Conservation (phyloP, 2,329 filamentous ascomycete genomes). For the Xylaria sp. region DNA sequence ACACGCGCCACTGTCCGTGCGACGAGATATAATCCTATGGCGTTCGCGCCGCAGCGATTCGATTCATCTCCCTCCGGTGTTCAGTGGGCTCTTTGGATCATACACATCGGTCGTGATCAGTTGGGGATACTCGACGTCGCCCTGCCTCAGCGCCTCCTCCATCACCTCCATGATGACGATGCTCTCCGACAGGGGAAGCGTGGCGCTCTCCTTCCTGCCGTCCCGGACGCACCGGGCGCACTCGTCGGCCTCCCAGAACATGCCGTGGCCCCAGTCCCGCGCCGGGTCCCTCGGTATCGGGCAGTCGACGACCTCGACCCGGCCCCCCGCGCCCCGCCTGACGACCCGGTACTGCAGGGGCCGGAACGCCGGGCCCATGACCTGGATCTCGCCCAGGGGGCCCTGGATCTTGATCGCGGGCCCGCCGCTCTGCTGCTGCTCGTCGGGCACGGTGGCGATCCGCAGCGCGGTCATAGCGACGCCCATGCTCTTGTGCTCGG, state of each 20-base stretch:
- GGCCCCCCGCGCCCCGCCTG: conserved; percentile 50
- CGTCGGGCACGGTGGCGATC: conserved; percentile 63
- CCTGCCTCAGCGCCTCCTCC: conserved; percentile 58
- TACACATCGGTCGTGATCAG: conserved; percentile 60
- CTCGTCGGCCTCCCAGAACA: conserved; percentile 90
- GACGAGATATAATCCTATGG: too few relatives aligned
- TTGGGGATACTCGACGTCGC: conserved; percentile 56
- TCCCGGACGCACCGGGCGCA: conserved; percentile 74
- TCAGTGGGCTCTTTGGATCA: conserved; percentile 63
- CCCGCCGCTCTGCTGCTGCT: conserved; percentile 58
- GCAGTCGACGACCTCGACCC: conserved; percentile 55
- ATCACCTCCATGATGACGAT: conserved; percentile 80
- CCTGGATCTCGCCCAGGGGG: conserved; percentile 78
- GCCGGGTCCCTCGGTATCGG: conserved; percentile 55
- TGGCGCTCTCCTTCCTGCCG: conserved; percentile 73
- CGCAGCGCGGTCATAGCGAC: conserved; percentile 70
- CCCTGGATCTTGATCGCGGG: conserved; percentile 81
- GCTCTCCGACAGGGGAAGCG: conserved; percentile 74
- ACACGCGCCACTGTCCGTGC: too few relatives aligned
- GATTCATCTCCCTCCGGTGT: conserved; percentile 49
- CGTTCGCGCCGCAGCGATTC: too few relatives aligned
- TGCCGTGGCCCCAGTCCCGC: conserved; percentile 69
- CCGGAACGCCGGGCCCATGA: conserved; percentile 71
- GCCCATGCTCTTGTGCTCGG: conserved; percentile 68
- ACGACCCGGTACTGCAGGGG: conserved; percentile 69